Base-by-base conservation (phyloP, 2,329 filamentous ascomycete genomes). In the Xylariaceae sp. region DNA sequence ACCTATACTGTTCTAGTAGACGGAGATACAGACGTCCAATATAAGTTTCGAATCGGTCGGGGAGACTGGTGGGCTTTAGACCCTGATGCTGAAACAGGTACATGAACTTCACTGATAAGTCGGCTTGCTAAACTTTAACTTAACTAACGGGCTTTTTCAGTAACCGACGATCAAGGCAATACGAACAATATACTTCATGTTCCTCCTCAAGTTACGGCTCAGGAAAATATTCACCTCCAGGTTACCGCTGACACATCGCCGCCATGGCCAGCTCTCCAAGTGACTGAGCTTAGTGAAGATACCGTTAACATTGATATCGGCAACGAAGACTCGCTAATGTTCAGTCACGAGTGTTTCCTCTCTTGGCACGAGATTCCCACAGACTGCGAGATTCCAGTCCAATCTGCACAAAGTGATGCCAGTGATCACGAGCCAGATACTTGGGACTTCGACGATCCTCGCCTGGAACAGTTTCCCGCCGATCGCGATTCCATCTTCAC, bases 1-100 rank as follows among this genome's bases (percentile, higher is more conserved):
- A 73, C 68, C 39, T 81, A 81, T 50, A 67, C 74, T 1, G 72
- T 89, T 40, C 64, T 75, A 33, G 73, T 79, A 7, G 71, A 80
- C 15, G 71, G 78, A 18, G 78, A 78, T 18, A 75, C 79, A 42
- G 76, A 81, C 49, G 81, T 89, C 56, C 82, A 87, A 60, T 91
- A 90, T 75, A 90, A 89, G 67, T 86, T 90, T 58, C 78, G 85
- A 30, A 71, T 87, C 33, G 86, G 85, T 10, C 65, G 75, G 17
- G 81, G 80, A 42, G 78, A 87, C 55, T 87, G 83, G 81, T 89
- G 86, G 86, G 73, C 83, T 19, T 66, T 88, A 41, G 81, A 90
- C 58, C 82, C 88, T 50, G 72, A 71, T 40, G 73, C 76, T 47
- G 77, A 81, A 12, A 82, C 75, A 47, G 75, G 85, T 87, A 42